Percentiles rank a stretch among this genome's conserved stretches.
Evolutionary conservation across 306 rosid genomes (phyloP).

Genomic region (Rosa rugosa): DNA sequence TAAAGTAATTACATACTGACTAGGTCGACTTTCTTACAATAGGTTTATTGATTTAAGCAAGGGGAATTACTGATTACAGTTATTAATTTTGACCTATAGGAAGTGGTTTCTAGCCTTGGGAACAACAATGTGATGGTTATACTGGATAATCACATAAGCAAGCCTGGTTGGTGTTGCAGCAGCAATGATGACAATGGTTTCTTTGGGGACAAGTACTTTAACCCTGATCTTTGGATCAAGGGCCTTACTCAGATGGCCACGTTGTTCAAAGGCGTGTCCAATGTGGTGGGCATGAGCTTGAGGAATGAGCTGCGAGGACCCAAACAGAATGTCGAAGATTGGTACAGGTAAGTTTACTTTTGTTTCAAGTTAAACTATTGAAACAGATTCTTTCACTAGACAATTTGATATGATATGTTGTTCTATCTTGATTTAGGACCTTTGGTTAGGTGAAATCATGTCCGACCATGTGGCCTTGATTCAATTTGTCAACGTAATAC

Average conservation of each 20-base stretch:
- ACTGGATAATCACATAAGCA: slow-evolving; percentile 72
- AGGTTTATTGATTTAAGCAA: neutral
- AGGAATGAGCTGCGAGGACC: slow-evolving; percentile 90
- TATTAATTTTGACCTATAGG: slow-evolving; percentile 30
- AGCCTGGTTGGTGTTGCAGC: slow-evolving; percentile 89
- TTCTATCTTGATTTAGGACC: neutral
- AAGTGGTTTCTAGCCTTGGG: slow-evolving; percentile 61
- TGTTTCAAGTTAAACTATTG: neutral
- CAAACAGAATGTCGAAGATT: slow-evolving; percentile 65
- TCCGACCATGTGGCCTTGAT: neutral
- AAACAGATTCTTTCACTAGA: neutral
- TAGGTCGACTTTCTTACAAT: neutral
- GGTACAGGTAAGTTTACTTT: slow-evolving; percentile 62
- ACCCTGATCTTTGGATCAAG: slow-evolving; percentile 59
- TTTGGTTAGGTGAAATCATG: neutral
- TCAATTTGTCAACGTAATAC: neutral
- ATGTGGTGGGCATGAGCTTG: slow-evolving; percentile 82
- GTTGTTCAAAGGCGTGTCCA: slow-evolving; percentile 52
- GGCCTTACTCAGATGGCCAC: slow-evolving; percentile 86
- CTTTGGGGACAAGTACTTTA: slow-evolving; percentile 67
- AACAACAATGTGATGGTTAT: slow-evolving; percentile 71
- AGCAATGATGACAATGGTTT: slow-evolving; percentile 66
- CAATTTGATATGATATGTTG: neutral
- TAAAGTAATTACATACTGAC: neutral
- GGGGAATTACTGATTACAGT: neutral